Percentiles rank a stretch among this genome's conserved stretches.
Evolutionary conservation across 1,284 basidiomycete species (phyloP).

Genomic region (Irpex lacteus): DNA sequence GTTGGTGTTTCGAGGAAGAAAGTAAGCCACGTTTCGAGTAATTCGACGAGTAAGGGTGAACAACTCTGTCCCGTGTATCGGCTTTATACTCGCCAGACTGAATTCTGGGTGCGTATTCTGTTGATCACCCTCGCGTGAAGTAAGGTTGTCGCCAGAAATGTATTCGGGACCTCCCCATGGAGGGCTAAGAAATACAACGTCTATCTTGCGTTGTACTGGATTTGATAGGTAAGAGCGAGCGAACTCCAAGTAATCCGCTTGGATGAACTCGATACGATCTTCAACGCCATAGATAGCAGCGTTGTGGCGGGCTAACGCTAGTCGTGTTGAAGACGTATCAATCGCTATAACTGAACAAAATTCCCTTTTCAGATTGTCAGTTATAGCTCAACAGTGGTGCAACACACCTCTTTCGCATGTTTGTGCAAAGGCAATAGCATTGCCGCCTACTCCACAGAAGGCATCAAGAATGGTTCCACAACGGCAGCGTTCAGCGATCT

Average conservation of each 20-base stretch:
- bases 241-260: conserved; percentile 85
- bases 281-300: conserved; percentile 91
- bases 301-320: conserved; percentile 89
- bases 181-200: conserved; percentile 89
- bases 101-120: conserved; percentile 50
- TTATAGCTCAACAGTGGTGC: conserved; percentile 4
- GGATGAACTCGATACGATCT: conserved; percentile 91
- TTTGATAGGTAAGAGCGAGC: conserved; percentile 44
- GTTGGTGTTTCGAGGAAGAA: conserved; percentile 82
- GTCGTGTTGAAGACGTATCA: conserved; percentile 80
- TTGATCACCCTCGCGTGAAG: conserved; percentile 7
- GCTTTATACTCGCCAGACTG: conserved; percentile 69
- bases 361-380: background rate
- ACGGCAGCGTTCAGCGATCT: conserved; percentile 90
- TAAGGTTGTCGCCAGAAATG: conserved; percentile 35
- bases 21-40: conserved; percentile 85
- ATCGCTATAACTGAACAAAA: conserved; percentile 78
- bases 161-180: conserved; percentile 90
- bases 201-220: conserved; percentile 47
- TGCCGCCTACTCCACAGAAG: conserved; percentile 97
- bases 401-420: conserved; percentile 85
- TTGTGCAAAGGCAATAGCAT: conserved; percentile 94
- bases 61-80: conserved; percentile 79
- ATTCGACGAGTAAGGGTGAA: conserved; percentile 71
- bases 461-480: conserved; percentile 87